Conservation (phyloP, 805 yeast genomes). For the Candida arabinofermentans region DNA sequence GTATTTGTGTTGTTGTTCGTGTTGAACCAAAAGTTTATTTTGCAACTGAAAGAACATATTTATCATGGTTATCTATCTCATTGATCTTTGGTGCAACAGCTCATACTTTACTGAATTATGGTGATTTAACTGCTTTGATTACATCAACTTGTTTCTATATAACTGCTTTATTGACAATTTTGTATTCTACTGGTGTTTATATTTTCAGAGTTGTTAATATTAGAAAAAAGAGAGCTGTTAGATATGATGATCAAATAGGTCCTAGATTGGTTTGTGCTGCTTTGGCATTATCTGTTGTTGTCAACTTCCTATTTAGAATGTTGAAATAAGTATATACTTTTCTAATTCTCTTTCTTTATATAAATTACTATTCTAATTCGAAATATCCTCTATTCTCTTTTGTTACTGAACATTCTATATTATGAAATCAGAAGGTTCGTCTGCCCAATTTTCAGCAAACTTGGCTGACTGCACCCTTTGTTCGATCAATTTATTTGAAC, state of each 20-base stretch:
- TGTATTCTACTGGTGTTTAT: constrained; percentile 70
- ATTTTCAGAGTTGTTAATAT: constrained; percentile 79
- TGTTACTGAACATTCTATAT: too few species aligned
- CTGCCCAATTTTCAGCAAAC: too few species aligned
- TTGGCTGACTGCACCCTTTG: too few species aligned
- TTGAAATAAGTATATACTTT: constrained; percentile 27
- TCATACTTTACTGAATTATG: constrained; percentile 79
- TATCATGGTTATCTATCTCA: constrained; percentile 91
- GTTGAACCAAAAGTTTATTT: constrained; percentile 99
- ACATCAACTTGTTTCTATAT: constrained; percentile 86
- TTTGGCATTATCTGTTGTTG: constrained; percentile 63
- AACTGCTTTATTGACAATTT: constrained; percentile 68
- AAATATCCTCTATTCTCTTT: neutral
- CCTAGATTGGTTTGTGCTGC: constrained; percentile 79
- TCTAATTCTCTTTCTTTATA: neutral
- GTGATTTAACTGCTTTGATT: constrained; percentile 66
- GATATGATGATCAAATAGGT: constrained; percentile 85
- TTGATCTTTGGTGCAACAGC: constrained; percentile 87
- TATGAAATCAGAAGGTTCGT: too few species aligned
- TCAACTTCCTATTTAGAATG: constrained; percentile 53
- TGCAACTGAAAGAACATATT: constrained; percentile 93
- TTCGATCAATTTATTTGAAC: too few species aligned
- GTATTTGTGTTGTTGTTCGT: constrained; percentile 88
- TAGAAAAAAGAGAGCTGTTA: constrained; percentile 74
- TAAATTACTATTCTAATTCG: neutral